A percentile compares a stretch with the other conserved stretches of the same genome.
phyloP scores from a whole-genome alignment of 306 rosid species.

The Casuarina equisetifolia region DNA sequence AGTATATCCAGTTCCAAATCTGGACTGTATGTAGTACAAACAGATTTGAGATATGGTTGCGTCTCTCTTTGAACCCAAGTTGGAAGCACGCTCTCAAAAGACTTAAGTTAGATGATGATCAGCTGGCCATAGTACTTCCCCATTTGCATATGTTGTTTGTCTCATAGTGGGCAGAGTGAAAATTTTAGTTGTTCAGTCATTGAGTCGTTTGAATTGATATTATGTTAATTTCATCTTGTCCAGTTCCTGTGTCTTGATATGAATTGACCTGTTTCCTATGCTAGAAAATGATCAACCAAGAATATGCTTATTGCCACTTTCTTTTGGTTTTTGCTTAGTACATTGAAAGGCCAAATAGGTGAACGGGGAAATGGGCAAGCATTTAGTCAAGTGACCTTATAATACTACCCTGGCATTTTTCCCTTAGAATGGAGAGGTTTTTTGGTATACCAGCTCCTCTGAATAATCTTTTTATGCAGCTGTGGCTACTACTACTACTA shows the following conservation, averaged over 20 bases:
- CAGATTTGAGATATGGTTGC: too few species aligned
- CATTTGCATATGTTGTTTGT: neutral
- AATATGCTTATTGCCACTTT: neutral
- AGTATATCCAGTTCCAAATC: too few species aligned
- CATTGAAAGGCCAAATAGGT: neutral
- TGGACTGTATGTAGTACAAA: too few species aligned
- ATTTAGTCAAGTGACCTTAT: neutral
- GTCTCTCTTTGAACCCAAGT: too few species aligned
- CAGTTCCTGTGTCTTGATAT: neutral
- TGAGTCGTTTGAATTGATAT: neutral
- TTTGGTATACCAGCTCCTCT: neutral
- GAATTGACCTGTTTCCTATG: neutral
- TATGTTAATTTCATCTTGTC: neutral
- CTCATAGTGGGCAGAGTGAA: neutral
- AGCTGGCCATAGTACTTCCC: neutral
- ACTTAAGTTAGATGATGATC: too few species aligned
- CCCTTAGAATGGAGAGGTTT: neutral
- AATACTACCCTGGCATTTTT: neutral
- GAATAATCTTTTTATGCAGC: neutral
- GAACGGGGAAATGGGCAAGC: neutral
- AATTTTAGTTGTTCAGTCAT: neutral
- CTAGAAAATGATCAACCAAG: neutral
- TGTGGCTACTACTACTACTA: neutral
- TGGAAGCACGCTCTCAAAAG: too few species aligned
- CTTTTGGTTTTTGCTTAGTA: neutral